Evolutionary conservation across 2,329 filamentous ascomycete species (phyloP).

Genomic region (Aspergillus oerlinghausenensis): DNA sequence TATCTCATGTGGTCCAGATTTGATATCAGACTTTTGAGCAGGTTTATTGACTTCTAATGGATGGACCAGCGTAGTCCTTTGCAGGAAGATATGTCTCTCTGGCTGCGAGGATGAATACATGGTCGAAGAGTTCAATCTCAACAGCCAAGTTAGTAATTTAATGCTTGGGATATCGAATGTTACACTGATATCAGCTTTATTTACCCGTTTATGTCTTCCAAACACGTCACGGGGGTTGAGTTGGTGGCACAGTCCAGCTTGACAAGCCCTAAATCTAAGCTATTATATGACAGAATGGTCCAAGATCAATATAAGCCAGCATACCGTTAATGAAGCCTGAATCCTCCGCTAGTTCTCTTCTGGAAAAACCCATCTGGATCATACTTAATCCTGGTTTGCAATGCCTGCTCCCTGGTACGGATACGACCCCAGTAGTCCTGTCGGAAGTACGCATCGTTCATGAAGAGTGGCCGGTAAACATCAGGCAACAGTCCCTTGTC

Average conservation of each 20-base stretch:
- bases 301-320: not conserved
- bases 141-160: no score
- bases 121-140: no score
- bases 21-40: no score
- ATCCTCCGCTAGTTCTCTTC: conserved; percentile 38
- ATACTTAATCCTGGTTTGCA: conserved; percentile 31
- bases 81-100: no score
- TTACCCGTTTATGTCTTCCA: no score
- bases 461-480: conserved; percentile 43
- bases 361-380: conserved; percentile 40
- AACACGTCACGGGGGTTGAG: no score
- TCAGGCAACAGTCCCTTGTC: conserved; percentile 33
- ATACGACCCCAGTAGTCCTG: conserved; percentile 44
- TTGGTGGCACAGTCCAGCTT: not conserved
- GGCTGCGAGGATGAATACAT: no score
- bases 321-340: conserved; percentile 22
- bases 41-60: no score
- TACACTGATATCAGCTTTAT: no score
- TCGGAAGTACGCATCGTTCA: conserved; percentile 43
- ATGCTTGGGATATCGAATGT: no score
- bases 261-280: not conserved
- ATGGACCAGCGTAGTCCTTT: no score
- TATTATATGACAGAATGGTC: not conserved
- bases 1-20: no score
- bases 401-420: conserved; percentile 28